These are phyloP conservation scores for Leishmania major DNA, from an alignment of 208 protist species.

Conservation along the genomic window DNA sequence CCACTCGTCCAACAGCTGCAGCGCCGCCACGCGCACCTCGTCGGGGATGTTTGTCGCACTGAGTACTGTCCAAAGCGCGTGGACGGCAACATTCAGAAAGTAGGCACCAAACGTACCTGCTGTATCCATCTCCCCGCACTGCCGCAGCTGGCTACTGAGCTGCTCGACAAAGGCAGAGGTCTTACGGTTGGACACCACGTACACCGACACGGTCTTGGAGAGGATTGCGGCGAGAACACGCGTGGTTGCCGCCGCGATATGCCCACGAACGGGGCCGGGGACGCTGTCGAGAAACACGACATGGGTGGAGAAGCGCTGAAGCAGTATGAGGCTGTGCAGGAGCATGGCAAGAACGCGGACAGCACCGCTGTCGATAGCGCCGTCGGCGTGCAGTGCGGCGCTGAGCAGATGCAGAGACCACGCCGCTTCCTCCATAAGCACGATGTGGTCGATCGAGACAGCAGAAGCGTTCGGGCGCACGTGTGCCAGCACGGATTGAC, in stretches of 20 bases:
- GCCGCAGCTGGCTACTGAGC: slow-evolving; percentile 25
- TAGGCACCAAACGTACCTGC: slow-evolving; percentile 24
- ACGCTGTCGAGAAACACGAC: slow-evolving; percentile 9
- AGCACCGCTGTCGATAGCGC: slow-evolving; percentile 21
- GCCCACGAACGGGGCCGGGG: slow-evolving; percentile 23
- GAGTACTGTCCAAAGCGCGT: slow-evolving; percentile 32
- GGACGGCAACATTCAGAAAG: slow-evolving; percentile 33
- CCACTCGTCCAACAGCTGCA: slow-evolving; percentile 37
- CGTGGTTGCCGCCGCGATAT: slow-evolving; percentile 20
- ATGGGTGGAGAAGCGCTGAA: slow-evolving; percentile 16
- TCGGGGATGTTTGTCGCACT: slow-evolving; percentile 16
- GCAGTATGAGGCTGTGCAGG: slow-evolving; percentile 22
- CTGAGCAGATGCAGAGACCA: slow-evolving; percentile 38
- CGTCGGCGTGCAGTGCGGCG: slow-evolving; percentile 25
- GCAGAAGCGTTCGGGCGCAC: slow-evolving; percentile 2
- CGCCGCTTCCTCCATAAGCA: slow-evolving; percentile 27
- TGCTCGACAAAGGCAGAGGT: slow-evolving; percentile 38
- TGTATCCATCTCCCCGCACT: slow-evolving; percentile 33
- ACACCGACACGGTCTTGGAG: slow-evolving; percentile 32
- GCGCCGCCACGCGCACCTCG: slow-evolving; percentile 21
- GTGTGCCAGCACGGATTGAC: slow-evolving; percentile 11
- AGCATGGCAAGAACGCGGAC: slow-evolving; percentile 24
- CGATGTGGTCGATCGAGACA: slow-evolving; percentile 15
- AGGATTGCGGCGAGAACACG: slow-evolving; percentile 20
- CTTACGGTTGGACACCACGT: slow-evolving; percentile 30